These are phyloP conservation scores for Zygosaccharomyces siamensis DNA, from an alignment of 805 yeast genomes.

Conservation along the genomic window DNA sequence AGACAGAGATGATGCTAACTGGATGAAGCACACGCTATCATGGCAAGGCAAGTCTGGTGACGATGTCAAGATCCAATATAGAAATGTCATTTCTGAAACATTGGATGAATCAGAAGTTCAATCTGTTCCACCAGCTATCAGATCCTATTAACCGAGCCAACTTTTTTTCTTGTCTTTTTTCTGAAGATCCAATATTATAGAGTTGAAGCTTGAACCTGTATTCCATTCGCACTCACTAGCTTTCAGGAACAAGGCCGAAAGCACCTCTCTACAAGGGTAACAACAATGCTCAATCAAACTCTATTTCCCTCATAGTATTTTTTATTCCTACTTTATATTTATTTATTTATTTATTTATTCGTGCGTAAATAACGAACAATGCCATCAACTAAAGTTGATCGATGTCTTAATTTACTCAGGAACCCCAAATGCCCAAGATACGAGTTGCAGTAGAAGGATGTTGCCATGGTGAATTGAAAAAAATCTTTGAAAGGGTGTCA, in stretches of 20 bases:
- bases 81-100: constrained; percentile 77
- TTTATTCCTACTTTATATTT: constrained; percentile 3
- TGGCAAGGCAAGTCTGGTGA: constrained; percentile 74
- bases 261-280: not conserved
- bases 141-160: constrained; percentile 62
- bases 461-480: constrained; percentile 73
- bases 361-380: not conserved
- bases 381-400: not conserved
- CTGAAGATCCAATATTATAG: not conserved
- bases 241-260: not conserved
- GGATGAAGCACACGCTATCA: constrained; percentile 97
- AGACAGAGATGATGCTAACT: constrained; percentile 88
- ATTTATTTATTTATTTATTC: constrained; percentile 1
- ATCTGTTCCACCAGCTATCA: constrained; percentile 93
- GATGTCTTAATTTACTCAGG: not conserved
- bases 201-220: not conserved
- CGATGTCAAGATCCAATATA: constrained; percentile 70
- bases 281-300: not conserved
- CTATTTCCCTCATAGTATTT: not conserved
- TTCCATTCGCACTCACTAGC: not conserved
- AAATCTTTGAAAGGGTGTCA: constrained; percentile 46
- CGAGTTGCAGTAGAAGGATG: constrained; percentile 80
- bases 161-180: not conserved
- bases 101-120: constrained; percentile 90
- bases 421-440: constrained; percentile 17